These are phyloP conservation scores for Lycium barbarum DNA, from an alignment of 257 asterid genomes.

Conservation along the genomic window DNA sequence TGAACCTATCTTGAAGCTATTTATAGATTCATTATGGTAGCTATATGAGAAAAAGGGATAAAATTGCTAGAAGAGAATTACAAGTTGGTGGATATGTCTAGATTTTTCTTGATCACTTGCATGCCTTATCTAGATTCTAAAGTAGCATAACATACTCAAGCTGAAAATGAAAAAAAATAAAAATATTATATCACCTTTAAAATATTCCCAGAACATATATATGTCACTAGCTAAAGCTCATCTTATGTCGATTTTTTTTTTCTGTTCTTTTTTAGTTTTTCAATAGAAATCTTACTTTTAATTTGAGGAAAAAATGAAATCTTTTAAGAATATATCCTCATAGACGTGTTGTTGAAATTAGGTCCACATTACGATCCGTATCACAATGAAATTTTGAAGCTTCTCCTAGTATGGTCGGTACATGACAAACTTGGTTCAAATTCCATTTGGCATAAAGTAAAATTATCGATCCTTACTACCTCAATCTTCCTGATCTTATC, in stretches of 20 bases:
- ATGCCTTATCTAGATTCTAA: neutral
- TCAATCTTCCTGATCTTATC: neutral
- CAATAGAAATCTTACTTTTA: neutral
- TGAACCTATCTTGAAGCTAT: neutral
- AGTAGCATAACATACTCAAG: neutral
- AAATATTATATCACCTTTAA: neutral
- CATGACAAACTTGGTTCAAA: too few species aligned
- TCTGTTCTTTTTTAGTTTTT: neutral
- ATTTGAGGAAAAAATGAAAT: too few species aligned
- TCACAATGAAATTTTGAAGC: neutral
- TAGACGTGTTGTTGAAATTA: neutral
- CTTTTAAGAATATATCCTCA: neutral
- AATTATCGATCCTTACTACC: neutral
- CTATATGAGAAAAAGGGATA: too few species aligned
- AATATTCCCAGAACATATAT: neutral
- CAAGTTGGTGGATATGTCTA: neutral
- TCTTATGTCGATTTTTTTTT: neutral
- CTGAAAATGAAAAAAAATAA: neutral
- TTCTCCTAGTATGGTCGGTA: neutral
- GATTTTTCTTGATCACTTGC: neutral
- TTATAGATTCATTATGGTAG: neutral
- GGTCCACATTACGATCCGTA: constrained; percentile 14
- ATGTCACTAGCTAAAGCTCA: neutral
- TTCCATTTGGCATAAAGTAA: too few species aligned
- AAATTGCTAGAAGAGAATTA: too few species aligned